These are phyloP conservation scores for Apophysomyces sp. DNA, from an alignment of 371 early-diverging fungal species.

Conservation along the genomic window DNA sequence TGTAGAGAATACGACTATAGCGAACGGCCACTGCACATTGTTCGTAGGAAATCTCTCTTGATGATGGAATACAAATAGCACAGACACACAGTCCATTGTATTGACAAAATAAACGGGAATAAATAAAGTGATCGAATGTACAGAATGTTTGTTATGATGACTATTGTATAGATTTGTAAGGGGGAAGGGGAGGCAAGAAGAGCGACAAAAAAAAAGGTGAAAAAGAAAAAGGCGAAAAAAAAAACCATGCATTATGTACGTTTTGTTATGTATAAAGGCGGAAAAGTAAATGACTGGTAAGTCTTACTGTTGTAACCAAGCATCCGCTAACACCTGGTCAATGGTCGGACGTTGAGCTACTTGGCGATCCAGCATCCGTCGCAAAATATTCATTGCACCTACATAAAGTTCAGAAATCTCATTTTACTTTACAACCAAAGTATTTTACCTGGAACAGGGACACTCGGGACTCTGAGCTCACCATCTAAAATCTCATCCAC, in stretches of 20 bases:
- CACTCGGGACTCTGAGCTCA: slow-evolving; percentile 66
- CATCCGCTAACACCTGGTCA: slow-evolving; percentile 54
- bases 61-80: neutral
- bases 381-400: slow-evolving; percentile 57
- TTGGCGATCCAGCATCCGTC: slow-evolving; percentile 55
- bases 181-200: too few species aligned
- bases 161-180: neutral
- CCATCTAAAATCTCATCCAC: slow-evolving; percentile 72
- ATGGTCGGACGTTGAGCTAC: slow-evolving; percentile 53
- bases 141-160: neutral
- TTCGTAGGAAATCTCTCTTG: too few species aligned
- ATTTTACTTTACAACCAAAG: neutral
- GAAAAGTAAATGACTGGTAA: neutral
- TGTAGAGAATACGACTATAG: too few species aligned
- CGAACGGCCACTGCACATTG: too few species aligned
- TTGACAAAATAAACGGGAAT: neutral
- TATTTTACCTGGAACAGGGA: slow-evolving; percentile 58
- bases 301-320: slow-evolving; percentile 39
- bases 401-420: neutral
- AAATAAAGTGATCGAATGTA: neutral
- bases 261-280: slow-evolving; percentile 2
- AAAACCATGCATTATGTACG: neutral
- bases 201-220: neutral
- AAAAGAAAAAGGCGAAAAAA: neutral
- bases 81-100: neutral